A percentile compares a stretch with the other conserved stretches of the same genome.
Evolutionary conservation across 2,329 filamentous ascomycete genomes (phyloP).

Genomic region (Fonsecaea nubica): DNA sequence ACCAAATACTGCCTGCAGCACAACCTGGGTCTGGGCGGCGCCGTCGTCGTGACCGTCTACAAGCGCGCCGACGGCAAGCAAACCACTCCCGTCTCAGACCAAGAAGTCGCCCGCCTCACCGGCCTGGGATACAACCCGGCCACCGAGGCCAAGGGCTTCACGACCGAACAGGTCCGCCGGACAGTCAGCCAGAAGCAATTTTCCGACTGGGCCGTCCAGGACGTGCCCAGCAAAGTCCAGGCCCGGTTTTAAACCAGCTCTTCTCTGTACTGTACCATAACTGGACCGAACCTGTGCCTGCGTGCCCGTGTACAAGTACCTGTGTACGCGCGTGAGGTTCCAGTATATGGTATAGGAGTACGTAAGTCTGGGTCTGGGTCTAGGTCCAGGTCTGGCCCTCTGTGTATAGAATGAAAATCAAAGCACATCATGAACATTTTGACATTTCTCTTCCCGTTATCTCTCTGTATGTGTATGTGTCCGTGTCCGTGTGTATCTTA

Average conservation of each 20-base stretch:
- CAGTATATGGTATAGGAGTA: no score
- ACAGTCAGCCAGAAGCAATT: constrained; percentile 72
- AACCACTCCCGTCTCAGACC: constrained; percentile 66
- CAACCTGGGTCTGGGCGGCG: constrained; percentile 89
- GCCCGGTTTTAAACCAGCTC: constrained; percentile 62
- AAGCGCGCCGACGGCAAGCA: constrained; percentile 77
- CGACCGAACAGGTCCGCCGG: constrained; percentile 71
- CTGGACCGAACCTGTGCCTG: no score
- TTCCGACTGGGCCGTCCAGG: constrained; percentile 78
- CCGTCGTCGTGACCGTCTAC: constrained; percentile 89
- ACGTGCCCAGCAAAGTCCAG: constrained; percentile 75
- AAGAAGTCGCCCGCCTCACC: constrained; percentile 69
- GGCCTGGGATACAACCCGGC: constrained; percentile 90
- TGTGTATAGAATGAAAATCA: no score
- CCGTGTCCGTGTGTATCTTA: no score
- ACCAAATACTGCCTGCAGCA: constrained; percentile 84
- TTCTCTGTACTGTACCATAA: neutral
- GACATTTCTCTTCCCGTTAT: no score
- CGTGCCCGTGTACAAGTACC: no score
- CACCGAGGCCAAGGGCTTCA: constrained; percentile 86
- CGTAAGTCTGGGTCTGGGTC: no score
- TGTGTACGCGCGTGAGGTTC: no score
- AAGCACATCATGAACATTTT: no score
- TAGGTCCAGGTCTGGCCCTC: no score
- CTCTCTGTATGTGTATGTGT: no score